Conservation (phyloP, 306 rosid genomes). For the Heteromeles arbutifolia region DNA sequence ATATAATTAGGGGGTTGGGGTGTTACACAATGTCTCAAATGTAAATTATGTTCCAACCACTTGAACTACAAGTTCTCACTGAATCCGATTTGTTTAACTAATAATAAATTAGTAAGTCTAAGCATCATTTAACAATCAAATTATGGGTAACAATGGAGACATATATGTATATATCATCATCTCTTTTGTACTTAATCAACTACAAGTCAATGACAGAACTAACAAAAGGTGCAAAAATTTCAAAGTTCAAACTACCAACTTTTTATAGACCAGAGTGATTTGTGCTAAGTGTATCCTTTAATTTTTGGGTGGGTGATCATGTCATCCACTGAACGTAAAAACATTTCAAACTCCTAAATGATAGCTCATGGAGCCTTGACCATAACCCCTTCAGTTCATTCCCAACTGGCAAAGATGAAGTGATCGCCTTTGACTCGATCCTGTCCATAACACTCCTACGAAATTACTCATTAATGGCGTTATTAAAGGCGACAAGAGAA, state of each 20-base stretch:
- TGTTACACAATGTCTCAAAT: no score
- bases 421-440: constrained; percentile 5
- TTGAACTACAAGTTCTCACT: no score
- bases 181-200: neutral
- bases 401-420: neutral
- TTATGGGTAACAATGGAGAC: neutral
- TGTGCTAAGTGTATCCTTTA: constrained; percentile 7
- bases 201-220: neutral
- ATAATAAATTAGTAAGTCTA: neutral
- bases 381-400: neutral
- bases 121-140: no score
- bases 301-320: constrained; percentile 14
- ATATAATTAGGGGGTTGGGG: no score
- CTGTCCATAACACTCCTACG: no score
- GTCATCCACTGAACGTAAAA: constrained; percentile 16
- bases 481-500: no score
- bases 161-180: neutral
- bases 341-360: constrained; percentile 13
- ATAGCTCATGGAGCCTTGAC: constrained; percentile 5
- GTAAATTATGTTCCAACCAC: no score
- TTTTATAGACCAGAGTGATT: neutral
- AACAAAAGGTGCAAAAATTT: neutral
- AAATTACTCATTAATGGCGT: no score
- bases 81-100: no score
- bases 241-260: neutral